These are phyloP conservation scores for Carex kokanica DNA, from an alignment of 176 grass and related monocot species.

Conservation along the genomic window DNA sequence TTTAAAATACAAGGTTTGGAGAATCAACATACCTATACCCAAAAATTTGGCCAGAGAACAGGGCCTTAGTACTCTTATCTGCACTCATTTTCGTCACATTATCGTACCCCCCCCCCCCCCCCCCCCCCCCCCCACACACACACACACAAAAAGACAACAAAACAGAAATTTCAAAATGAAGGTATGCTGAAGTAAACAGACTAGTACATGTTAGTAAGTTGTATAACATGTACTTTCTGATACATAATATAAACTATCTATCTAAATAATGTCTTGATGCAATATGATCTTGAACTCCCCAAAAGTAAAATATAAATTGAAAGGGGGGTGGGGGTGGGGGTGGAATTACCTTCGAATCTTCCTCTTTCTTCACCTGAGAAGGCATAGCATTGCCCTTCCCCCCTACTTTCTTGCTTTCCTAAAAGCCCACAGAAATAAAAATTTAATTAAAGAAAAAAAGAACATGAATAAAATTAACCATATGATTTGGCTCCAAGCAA, in stretches of 20 bases:
- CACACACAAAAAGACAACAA: too few species aligned
- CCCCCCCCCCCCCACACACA: too few species aligned
- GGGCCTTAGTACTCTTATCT: neutral
- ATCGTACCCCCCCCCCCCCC: too few species aligned
- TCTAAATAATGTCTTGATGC: neutral
- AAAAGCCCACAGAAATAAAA: neutral
- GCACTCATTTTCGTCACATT: neutral
- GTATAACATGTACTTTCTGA: neutral
- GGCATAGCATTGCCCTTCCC: neutral
- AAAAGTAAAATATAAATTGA: neutral
- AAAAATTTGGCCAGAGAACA: neutral
- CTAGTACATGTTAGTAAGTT: neutral
- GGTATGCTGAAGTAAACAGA: neutral
- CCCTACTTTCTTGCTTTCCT: conserved; percentile 20
- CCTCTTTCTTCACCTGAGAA: conserved; percentile 23
- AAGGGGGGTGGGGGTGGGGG: too few species aligned
- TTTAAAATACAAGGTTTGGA: neutral
- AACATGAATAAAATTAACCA: neutral
- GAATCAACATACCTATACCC: neutral
- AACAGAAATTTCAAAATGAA: neutral
- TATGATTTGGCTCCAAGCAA: neutral
- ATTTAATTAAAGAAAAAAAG: neutral
- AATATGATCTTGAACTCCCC: neutral
- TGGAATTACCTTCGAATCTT: neutral
- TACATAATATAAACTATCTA: neutral